These are phyloP conservation scores for Aspergillus thermomutatus DNA, from an alignment of 2,329 filamentous ascomycete species.

Conservation along the genomic window DNA sequence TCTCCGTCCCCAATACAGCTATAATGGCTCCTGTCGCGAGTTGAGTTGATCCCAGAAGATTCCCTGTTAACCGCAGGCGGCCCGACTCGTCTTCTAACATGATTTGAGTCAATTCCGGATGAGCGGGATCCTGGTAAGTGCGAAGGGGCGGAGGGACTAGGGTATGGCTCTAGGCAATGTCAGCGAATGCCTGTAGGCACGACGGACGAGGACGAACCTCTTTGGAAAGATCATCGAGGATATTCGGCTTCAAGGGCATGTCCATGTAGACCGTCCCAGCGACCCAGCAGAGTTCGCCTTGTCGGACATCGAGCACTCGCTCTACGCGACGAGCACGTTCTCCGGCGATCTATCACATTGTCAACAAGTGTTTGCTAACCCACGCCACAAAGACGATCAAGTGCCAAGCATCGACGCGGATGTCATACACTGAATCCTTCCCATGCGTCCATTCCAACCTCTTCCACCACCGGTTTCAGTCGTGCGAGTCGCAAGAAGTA, in stretches of 20 bases:
- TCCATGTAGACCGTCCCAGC: constrained; percentile 95
- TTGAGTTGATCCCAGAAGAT: constrained; percentile 62
- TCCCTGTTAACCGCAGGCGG: constrained; percentile 74
- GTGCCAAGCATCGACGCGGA: neutral
- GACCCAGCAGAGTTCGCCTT: constrained; percentile 95
- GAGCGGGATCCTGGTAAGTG: constrained; percentile 65
- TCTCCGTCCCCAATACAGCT: constrained; percentile 93
- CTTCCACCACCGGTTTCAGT: constrained; percentile 79
- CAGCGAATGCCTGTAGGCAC: neutral
- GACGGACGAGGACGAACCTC: constrained; percentile 59
- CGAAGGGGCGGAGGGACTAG: constrained; percentile 72
- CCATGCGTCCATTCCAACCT: constrained; percentile 73
- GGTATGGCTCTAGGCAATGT: constrained; percentile 69
- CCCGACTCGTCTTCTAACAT: constrained; percentile 97
- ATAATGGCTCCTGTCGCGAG: constrained; percentile 92
- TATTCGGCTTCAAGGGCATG: constrained; percentile 92
- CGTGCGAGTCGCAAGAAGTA: constrained; percentile 89
- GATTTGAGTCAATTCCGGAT: constrained; percentile 53
- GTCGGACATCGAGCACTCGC: constrained; percentile 88
- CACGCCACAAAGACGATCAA: no score
- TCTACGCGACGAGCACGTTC: constrained; percentile 75
- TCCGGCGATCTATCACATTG: constrained; percentile 59
- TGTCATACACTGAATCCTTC: constrained; percentile 60
- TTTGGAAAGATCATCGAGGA: constrained; percentile 90
- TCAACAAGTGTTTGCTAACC: neutral